Evolutionary conservation across 495 filamentous ascomycete genomes (phyloP).

Genomic region (Xanthoparmelia taractica): DNA sequence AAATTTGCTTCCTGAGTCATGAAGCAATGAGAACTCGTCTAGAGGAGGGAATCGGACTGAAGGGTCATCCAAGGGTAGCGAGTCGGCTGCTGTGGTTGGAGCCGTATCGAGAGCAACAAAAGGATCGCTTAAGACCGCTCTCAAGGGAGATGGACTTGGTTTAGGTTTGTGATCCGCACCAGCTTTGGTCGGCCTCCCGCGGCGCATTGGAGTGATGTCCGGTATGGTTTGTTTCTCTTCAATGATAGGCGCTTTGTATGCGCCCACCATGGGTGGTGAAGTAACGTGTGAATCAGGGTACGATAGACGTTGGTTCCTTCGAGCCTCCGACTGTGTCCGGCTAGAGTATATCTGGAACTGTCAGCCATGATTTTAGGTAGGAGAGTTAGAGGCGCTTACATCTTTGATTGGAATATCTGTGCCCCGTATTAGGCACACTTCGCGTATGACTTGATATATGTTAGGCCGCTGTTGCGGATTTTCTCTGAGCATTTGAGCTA

Average conservation of each 20-base stretch:
- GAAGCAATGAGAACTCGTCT: conserved; percentile 85
- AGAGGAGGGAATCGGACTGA: conserved; percentile 81
- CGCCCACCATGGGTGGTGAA: conserved; percentile 59
- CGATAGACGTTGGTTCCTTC: conserved; percentile 56
- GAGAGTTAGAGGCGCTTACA: conserved; percentile 45
- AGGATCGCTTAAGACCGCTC: conserved; percentile 67
- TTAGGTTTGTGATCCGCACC: conserved; percentile 40
- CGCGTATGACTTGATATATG: conserved; percentile 83
- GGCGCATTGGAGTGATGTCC: conserved; percentile 89
- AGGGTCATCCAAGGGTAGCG: conserved; percentile 57
- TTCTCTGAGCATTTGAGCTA: conserved; percentile 87
- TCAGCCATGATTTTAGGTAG: conserved; percentile 10
- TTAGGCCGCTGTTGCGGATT: conserved; percentile 75
- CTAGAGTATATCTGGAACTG: conserved; percentile 68
- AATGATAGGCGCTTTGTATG: conserved; percentile 56
- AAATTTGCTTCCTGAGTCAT: conserved; percentile 79
- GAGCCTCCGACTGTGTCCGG: conserved; percentile 54
- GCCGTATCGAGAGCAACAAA: conserved; percentile 77
- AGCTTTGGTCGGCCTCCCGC: conserved; percentile 68
- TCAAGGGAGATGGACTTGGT: conserved; percentile 67
- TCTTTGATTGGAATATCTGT: conserved; percentile 86
- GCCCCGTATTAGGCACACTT: conserved; percentile 82
- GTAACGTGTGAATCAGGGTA: conserved; percentile 41
- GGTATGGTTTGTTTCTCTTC: conserved; percentile 68
- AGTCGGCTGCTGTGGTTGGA: conserved; percentile 41